These are phyloP conservation scores for Penicillium waksmanii DNA, from an alignment of 495 filamentous ascomycete genomes.

Conservation along the genomic window DNA sequence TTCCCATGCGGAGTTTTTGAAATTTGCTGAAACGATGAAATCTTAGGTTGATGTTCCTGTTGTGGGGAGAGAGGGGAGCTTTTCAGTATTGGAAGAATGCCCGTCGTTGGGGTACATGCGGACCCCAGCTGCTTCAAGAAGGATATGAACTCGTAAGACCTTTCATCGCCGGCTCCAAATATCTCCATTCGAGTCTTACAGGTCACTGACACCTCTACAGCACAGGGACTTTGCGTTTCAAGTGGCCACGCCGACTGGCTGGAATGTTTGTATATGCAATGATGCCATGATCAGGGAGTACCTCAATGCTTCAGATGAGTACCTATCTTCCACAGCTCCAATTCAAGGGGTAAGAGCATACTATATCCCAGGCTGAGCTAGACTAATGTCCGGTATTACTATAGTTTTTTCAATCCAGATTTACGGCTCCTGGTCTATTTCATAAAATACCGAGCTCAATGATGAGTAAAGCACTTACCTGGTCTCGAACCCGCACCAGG, in stretches of 20 bases:
- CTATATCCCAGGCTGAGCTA: neutral
- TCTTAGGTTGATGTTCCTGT: slow-evolving; percentile 1
- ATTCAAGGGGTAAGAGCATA: neutral
- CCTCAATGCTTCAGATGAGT: slow-evolving; percentile 4
- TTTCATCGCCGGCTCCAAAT: neutral
- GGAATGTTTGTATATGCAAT: slow-evolving; percentile 13
- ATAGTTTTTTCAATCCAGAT: neutral
- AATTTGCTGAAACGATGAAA: neutral
- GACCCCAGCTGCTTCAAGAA: neutral
- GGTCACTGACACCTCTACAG: neutral
- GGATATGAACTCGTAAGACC: neutral
- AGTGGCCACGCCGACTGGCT: slow-evolving; percentile 5
- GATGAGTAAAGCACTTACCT: neutral
- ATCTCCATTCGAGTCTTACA: neutral
- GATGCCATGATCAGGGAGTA: slow-evolving; percentile 9
- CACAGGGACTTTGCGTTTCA: slow-evolving; percentile 10
- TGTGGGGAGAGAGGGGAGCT: neutral
- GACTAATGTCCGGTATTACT: neutral
- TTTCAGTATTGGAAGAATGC: neutral
- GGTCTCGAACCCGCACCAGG: neutral
- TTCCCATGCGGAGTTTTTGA: neutral
- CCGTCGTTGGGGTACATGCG: neutral
- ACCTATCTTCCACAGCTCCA: neutral
- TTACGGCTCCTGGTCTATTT: neutral
- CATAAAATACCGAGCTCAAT: neutral